Percentiles rank a stretch among this genome's conserved stretches.
Conservation (phyloP, 148 eudicot species). For the Suaeda aralocaspica region DNA sequence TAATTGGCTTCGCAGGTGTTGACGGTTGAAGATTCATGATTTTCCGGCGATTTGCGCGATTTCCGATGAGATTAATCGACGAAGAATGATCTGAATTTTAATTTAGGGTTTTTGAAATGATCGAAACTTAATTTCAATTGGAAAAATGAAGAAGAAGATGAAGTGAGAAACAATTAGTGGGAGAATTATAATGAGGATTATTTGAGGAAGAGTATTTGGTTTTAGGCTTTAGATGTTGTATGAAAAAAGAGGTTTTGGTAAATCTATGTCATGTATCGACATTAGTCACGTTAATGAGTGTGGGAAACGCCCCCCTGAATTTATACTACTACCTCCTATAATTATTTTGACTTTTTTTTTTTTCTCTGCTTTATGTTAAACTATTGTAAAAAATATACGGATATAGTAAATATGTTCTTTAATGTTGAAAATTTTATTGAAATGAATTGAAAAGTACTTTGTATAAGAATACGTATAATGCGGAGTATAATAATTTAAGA, state of each 20-base stretch:
- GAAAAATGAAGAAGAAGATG: background rate
- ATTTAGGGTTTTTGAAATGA: background rate
- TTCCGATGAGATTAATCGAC: conserved; percentile 1
- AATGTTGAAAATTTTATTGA: too few relatives aligned
- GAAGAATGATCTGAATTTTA: background rate
- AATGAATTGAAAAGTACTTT: too few relatives aligned
- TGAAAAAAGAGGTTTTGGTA: background rate
- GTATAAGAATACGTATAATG: too few relatives aligned
- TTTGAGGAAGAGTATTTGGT: background rate
- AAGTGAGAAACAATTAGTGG: background rate
- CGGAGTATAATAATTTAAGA: too few relatives aligned
- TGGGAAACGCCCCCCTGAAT: too few relatives aligned
- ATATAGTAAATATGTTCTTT: too few relatives aligned
- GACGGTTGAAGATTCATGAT: conserved; percentile 39
- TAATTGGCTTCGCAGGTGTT: conserved; percentile 46
- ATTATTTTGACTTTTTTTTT: too few relatives aligned
- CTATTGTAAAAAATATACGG: too few relatives aligned
- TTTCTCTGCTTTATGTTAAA: too few relatives aligned
- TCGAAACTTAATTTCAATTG: background rate
- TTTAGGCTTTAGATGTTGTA: background rate
- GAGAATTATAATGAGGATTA: background rate
- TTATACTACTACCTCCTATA: too few relatives aligned
- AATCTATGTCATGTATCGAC: background rate
- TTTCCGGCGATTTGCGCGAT: conserved; percentile 4
- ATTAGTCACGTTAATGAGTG: too few relatives aligned